Percentiles rank a stretch among this genome's conserved stretches.
phyloP scores from a whole-genome alignment of 2,329 filamentous ascomycete genomes.

The Xylaria sp. region DNA sequence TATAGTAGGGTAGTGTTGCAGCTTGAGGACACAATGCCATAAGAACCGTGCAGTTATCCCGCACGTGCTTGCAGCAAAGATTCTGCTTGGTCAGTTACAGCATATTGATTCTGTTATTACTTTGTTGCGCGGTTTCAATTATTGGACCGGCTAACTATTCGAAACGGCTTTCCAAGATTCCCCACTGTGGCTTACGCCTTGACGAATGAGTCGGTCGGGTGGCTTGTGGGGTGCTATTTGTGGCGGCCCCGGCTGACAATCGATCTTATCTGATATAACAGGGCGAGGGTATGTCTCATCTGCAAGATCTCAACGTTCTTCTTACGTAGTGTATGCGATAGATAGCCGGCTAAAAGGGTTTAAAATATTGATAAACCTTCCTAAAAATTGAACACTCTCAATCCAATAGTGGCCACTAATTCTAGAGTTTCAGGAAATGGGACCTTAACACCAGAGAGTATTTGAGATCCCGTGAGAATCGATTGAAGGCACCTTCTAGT shows the following conservation, averaged over 20 bases:
- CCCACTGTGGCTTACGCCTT: neutral
- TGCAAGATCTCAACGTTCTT: too few relatives aligned
- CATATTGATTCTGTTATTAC: neutral
- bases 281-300: too few relatives aligned
- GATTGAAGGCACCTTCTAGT: neutral
- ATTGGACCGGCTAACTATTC: neutral
- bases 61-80: neutral
- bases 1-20: constrained; percentile 7
- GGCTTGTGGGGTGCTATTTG: constrained; percentile 2
- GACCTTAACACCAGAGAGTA: too few relatives aligned
- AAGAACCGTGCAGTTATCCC: constrained; percentile 15
- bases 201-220: neutral
- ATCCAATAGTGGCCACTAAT: too few relatives aligned
- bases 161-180: neutral
- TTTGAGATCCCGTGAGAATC: too few relatives aligned
- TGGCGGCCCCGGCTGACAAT: neutral
- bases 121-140: too few relatives aligned
- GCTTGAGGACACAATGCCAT: neutral
- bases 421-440: too few relatives aligned
- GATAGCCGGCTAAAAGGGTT: neutral
- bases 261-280: neutral
- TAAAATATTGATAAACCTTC: too few relatives aligned
- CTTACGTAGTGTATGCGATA: too few relatives aligned
- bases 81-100: neutral
- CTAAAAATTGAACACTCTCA: too few relatives aligned